These are phyloP conservation scores for Penicillium subrubescens DNA, from an alignment of 495 filamentous ascomycete species.

Conservation along the genomic window DNA sequence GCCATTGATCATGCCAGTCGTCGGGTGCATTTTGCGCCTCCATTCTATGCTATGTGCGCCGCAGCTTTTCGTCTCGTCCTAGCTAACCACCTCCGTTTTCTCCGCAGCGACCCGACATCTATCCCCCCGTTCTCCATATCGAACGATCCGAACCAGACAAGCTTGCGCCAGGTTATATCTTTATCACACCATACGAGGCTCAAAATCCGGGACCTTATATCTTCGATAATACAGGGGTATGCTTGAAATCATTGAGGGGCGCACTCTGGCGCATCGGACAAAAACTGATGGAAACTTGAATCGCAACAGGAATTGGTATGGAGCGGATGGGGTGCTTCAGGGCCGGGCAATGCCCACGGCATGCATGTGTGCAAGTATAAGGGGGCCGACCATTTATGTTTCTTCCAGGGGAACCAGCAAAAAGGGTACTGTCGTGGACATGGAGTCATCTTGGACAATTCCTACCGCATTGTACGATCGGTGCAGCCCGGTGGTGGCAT, in stretches of 20 bases:
- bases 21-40: not conserved
- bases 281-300: conserved; percentile 17
- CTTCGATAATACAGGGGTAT: conserved; percentile 47
- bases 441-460: conserved; percentile 54
- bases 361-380: conserved; percentile 51
- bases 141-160: conserved; percentile 32
- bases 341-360: conserved; percentile 44
- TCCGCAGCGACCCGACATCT: conserved; percentile 45
- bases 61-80: not conserved
- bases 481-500: conserved; percentile 49
- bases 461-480: conserved; percentile 51
- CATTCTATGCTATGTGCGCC: not conserved
- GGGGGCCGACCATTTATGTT: conserved; percentile 53
- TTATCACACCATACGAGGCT: conserved; percentile 44
- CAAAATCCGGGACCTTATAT: conserved; percentile 49
- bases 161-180: conserved; percentile 47
- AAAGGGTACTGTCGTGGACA: conserved; percentile 57
- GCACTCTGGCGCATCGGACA: not conserved
- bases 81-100: conserved; percentile 2
- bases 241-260: conserved; percentile 12
- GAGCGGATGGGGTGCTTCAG: conserved; percentile 47
- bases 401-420: conserved; percentile 56
- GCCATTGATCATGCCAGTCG: conserved; percentile 10
- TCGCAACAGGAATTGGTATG: conserved; percentile 44
- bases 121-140: conserved; percentile 36